Evolutionary conservation across 768 basidiomycete species (phyloP).

Genomic region (Ramaria sp.): DNA sequence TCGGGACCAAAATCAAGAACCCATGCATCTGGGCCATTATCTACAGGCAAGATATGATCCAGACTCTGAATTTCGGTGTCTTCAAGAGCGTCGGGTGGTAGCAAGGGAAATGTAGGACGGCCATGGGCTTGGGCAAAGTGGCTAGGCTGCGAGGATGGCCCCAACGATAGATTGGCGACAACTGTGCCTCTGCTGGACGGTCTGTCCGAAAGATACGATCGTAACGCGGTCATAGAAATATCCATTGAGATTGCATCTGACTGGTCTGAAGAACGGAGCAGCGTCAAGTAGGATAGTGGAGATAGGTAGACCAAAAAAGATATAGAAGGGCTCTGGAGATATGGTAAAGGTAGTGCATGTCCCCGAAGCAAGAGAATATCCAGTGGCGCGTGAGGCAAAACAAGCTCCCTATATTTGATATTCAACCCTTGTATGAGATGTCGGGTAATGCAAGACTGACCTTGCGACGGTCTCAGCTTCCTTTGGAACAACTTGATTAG

Average conservation of each 20-base stretch:
- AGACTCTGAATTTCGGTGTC: constrained; percentile 21
- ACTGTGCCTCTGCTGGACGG: constrained; percentile 38
- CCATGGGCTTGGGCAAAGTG: constrained; percentile 30
- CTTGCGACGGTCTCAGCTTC: constrained; percentile 45
- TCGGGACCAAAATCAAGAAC: constrained; percentile 63
- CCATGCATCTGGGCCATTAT: constrained; percentile 35
- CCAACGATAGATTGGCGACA: constrained; percentile 41
- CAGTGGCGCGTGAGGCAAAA: constrained; percentile 35
- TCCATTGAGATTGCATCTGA: constrained; percentile 34
- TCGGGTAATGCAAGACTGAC: constrained; percentile 28
- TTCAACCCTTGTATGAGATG: background rate
- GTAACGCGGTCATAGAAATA: constrained; percentile 40
- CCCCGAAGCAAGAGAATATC: constrained; percentile 62
- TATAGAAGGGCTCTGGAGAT: constrained; percentile 53
- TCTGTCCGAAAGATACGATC: constrained; percentile 27
- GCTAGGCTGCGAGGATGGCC: constrained; percentile 38
- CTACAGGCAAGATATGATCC: constrained; percentile 12
- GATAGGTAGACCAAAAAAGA: constrained; percentile 67
- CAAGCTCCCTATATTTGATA: constrained; percentile 6
- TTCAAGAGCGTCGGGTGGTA: constrained; percentile 25
- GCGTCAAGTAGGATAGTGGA: constrained; percentile 54
- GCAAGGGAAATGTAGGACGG: constrained; percentile 33
- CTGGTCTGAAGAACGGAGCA: constrained; percentile 27
- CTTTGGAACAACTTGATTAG: constrained; percentile 38
- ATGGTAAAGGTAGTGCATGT: constrained; percentile 64